These are phyloP conservation scores for Sequoia sempervirens DNA, from an alignment of 75 land plant species.

Conservation along the genomic window DNA sequence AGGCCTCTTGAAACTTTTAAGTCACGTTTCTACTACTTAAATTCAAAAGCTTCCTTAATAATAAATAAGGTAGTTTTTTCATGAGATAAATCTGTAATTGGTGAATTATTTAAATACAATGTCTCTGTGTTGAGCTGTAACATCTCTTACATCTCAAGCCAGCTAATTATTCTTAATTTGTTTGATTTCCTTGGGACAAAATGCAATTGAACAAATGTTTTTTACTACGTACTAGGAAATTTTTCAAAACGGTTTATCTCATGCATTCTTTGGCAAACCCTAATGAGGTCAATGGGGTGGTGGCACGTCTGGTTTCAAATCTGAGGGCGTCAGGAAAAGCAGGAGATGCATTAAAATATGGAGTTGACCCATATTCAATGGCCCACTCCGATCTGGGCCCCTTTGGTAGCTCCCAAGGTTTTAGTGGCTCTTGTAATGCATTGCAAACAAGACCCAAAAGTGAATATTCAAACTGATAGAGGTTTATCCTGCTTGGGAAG, in stretches of 20 bases:
- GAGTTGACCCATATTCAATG: no score
- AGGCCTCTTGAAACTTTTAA: not conserved
- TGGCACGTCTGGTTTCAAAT: no score
- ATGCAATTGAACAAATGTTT: not conserved
- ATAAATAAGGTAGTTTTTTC: not conserved
- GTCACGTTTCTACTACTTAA: not conserved
- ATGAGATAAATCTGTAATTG: not conserved
- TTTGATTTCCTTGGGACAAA: not conserved
- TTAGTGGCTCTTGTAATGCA: no score
- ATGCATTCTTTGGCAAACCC: not conserved
- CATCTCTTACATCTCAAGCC: not conserved
- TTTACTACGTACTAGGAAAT: not conserved
- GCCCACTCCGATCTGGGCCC: no score
- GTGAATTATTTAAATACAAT: not conserved
- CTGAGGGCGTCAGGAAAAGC: no score
- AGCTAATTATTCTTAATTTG: not conserved
- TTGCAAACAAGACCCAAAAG: no score
- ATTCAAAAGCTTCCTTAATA: not conserved
- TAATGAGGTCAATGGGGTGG: not conserved
- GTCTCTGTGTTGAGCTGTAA: not conserved
- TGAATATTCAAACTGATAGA: no score
- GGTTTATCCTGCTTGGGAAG: no score
- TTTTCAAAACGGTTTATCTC: no score
- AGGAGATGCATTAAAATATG: no score
- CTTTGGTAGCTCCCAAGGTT: no score